Conservation (phyloP, 2,329 filamentous ascomycete genomes). For the Apiospora koreana region DNA sequence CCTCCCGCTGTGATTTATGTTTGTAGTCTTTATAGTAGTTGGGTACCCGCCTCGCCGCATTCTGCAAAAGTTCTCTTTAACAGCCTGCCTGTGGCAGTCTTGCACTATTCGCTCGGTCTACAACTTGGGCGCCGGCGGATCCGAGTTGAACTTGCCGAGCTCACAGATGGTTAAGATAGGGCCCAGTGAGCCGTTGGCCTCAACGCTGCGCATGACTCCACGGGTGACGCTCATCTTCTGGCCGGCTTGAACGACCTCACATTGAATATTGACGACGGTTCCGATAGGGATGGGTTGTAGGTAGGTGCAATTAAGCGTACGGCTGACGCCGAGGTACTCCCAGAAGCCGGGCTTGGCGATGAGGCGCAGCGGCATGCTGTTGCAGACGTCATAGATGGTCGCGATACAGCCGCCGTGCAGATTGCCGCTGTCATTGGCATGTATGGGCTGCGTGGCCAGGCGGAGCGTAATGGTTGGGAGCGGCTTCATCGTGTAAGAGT, state of each 20-base stretch:
- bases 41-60: too few relatives aligned
- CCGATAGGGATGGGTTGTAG: conserved; percentile 60
- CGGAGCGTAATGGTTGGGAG: conserved; percentile 45
- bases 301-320: conserved; percentile 68
- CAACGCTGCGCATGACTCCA: conserved; percentile 45
- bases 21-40: too few relatives aligned
- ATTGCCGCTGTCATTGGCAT: conserved; percentile 56
- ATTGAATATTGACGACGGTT: conserved; percentile 42
- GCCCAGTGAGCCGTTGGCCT: conserved; percentile 7
- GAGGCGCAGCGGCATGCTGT: conserved; percentile 58
- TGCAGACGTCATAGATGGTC: conserved; percentile 68
- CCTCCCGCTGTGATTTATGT: too few relatives aligned
- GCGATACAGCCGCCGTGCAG: conserved; percentile 65
- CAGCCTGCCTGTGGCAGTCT: too few relatives aligned
- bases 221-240: conserved; percentile 45
- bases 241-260: conserved; percentile 49
- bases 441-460: conserved; percentile 49
- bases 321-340: conserved; percentile 62
- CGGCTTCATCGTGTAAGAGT: conserved; percentile 36
- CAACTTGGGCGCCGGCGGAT: conserved; percentile 31
- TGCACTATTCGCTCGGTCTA: too few relatives aligned
- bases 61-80: too few relatives aligned
- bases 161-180: conserved; percentile 48
- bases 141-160: conserved; percentile 56
- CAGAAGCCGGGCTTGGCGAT: conserved; percentile 62